A percentile compares a stretch with the other conserved stretches of the same genome.
Evolutionary conservation across 2,329 filamentous ascomycete genomes (phyloP).

Genomic region (Fusarium sp.): DNA sequence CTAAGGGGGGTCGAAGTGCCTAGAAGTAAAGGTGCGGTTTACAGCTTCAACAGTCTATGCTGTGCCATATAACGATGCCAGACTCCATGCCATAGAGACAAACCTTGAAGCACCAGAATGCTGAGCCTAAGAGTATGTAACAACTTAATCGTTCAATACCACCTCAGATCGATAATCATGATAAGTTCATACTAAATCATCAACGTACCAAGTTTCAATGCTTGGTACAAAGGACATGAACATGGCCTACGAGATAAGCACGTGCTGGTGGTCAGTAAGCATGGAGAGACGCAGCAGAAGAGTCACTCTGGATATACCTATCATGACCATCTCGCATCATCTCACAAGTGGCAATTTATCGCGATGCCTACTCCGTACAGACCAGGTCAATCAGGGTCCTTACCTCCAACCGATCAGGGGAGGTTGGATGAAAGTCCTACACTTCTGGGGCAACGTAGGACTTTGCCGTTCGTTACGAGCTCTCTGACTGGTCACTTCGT

Average conservation of each 20-base stretch:
- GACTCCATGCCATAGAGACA: no score
- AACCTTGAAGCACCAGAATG: no score
- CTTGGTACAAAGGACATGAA: background rate
- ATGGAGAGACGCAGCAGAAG: background rate
- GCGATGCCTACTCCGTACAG: conserved; percentile 1
- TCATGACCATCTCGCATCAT: conserved; percentile 13
- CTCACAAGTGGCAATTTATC: conserved; percentile 3
- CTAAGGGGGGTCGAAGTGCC: background rate
- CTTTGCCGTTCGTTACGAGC: conserved; percentile 26
- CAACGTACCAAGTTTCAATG: background rate
- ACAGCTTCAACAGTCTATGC: background rate
- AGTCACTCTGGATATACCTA: background rate
- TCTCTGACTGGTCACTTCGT: conserved; percentile 27
- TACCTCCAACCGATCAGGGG: conserved; percentile 4
- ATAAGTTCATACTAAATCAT: conserved; percentile 1
- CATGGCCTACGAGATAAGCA: conserved; percentile 33
- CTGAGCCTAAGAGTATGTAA: no score
- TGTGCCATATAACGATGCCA: no score
- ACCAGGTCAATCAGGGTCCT: conserved; percentile 25
- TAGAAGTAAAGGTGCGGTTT: background rate
- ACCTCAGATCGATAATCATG: background rate
- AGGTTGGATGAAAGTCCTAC: conserved; percentile 39
- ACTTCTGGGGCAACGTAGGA: conserved; percentile 35
- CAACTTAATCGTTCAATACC: background rate
- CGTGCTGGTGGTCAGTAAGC: conserved; percentile 20